Base-by-base conservation (phyloP, 192 early-diverging fungal genomes). In the Mortierella antarctica region DNA sequence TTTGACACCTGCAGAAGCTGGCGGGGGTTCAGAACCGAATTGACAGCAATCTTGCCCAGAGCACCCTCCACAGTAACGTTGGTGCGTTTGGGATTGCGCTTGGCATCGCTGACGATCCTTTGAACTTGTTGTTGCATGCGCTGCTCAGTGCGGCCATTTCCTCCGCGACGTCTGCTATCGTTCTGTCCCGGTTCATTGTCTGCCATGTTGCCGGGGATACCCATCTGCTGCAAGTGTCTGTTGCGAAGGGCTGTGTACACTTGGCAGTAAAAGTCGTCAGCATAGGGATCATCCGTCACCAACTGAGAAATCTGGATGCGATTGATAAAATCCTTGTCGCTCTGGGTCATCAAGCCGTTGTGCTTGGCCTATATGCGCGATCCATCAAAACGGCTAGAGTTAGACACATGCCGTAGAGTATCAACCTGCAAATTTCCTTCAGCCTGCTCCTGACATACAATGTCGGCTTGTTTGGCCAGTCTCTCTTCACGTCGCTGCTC, bases 241-340 rank as follows among this genome's bases (percentile, higher is more conserved):
- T 83, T 86, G 48, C 90, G 90, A 48, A 93, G 88, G 31, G 93
- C 88, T 40, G 91, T 91, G 85, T 93, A 96, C 57, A 98, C 92
- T 71, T 97, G 95, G 82, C 93, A 96, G 83, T 99, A 99, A 75
- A 98, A 99, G 71, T 99, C 98, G 65, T 98, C 97, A 7, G 90
- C 86, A 23, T 91, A 92, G 39, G 98, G 98, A 75, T 98, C 95
- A 57, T 95, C 96, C 5, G 94, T 93, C 4, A 96, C 95, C 44
- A 99, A 88, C 83, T 98, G 96, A 44, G 94, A 92, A 44, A 99
- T 91, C 83, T 99, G 98, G 65, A 98, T 96, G 53, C 92, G 91
- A 50, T 96, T 90, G 81, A 99, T 95, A 46, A 92, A 90, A 62
- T 99, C 96, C 86, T 97, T 98, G 85, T 99, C 97, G 65, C 91